phyloP scores from a whole-genome alignment of 805 yeast species.

The Hanseniaspora opuntiae region DNA sequence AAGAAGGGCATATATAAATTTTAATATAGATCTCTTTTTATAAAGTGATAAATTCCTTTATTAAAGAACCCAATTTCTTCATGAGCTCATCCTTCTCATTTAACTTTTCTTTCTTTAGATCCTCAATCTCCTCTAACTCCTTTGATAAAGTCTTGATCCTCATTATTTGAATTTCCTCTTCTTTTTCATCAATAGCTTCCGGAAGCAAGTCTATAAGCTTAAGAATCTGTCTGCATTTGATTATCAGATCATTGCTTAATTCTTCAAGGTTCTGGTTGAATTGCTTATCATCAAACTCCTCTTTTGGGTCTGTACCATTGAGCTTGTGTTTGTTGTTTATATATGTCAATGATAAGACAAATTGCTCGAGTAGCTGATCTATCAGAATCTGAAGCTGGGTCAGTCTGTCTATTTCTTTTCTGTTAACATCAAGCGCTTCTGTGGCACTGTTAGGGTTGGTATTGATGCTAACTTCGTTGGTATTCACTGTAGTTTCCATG shows the following conservation, averaged over 20 bases:
- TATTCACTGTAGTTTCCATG: background rate
- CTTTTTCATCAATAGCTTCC: conserved; percentile 69
- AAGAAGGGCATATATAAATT: background rate
- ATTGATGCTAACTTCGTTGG: background rate
- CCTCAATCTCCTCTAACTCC: conserved; percentile 50
- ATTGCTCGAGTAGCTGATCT: conserved; percentile 66
- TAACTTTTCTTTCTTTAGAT: conserved; percentile 42
- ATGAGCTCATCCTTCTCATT: conserved; percentile 50
- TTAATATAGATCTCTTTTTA: background rate
- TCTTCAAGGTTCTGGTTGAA: conserved; percentile 48
- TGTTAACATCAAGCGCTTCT: background rate
- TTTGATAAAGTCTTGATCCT: conserved; percentile 48
- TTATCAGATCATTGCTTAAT: conserved; percentile 67
- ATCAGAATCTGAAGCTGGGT: conserved; percentile 82
- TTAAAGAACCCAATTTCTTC: conserved; percentile 51
- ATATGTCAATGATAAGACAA: conserved; percentile 63
- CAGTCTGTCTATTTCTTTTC: conserved; percentile 63
- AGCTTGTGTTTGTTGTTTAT: conserved; percentile 59
- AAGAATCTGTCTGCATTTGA: conserved; percentile 75
- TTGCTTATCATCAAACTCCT: conserved; percentile 29
- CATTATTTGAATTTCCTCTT: conserved; percentile 48
- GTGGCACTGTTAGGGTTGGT: background rate
- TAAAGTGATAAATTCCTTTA: conserved; percentile 30
- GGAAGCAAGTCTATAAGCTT: conserved; percentile 80
- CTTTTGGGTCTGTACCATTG: conserved; percentile 25